Conservation (phyloP, 768 basidiomycete species). For the Roridomyces roridus region DNA sequence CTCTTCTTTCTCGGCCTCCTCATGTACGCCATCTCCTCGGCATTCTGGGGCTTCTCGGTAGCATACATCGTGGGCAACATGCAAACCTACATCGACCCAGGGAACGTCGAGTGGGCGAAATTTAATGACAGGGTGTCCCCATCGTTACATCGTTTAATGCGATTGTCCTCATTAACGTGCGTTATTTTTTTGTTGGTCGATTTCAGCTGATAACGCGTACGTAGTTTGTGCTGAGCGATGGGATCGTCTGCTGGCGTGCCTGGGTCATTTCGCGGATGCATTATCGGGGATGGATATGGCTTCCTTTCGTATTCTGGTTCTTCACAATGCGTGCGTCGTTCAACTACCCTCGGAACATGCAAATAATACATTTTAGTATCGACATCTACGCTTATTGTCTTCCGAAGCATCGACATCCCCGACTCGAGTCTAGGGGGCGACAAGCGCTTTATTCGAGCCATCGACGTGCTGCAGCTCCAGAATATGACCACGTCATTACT, state of each 20-base stretch:
- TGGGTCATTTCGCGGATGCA: constrained; percentile 14
- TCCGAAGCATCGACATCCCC: constrained; percentile 8
- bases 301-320: constrained; percentile 6
- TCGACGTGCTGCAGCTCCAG: constrained; percentile 8
- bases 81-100: constrained; percentile 11
- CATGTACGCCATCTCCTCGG: constrained; percentile 13
- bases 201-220: neutral
- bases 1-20: constrained; percentile 12
- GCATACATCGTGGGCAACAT: constrained; percentile 1
- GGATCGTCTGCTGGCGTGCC: constrained; percentile 16
- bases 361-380: constrained; percentile 3
- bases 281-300: constrained; percentile 1
- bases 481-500: constrained; percentile 15
- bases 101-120: neutral
- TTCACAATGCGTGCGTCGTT: constrained; percentile 10
- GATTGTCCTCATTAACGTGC: constrained; percentile 10
- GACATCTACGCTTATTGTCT: constrained; percentile 5
- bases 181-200: constrained; percentile 1
- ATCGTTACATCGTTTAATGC: constrained; percentile 8
- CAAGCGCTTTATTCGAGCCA: neutral
- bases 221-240: constrained; percentile 17
- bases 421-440: neutral
- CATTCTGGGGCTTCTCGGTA: constrained; percentile 14
- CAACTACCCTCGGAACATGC: neutral
- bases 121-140: constrained; percentile 3